Conservation (phyloP, 768 basidiomycete species). For the Phlegmacium glaucopus region DNA sequence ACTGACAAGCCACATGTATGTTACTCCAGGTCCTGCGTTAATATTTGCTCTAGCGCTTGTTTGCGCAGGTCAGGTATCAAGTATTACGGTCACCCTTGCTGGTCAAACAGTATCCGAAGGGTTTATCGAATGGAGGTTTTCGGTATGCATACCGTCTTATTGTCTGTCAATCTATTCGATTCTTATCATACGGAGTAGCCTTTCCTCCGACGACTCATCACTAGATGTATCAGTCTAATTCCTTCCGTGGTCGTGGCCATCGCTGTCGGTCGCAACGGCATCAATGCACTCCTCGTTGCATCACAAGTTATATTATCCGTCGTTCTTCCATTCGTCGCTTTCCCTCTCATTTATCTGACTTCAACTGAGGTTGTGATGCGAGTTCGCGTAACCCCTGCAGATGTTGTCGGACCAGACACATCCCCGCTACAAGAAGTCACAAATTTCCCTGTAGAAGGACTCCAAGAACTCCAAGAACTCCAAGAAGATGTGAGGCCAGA, state of each 20-base stretch:
- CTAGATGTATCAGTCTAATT: constrained; percentile 65
- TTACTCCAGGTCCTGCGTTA: constrained; percentile 50
- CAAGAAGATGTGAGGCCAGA: constrained; percentile 7
- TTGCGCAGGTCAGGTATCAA: constrained; percentile 73
- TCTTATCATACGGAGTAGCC: constrained; percentile 29
- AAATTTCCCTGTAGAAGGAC: not conserved
- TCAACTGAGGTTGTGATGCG: constrained; percentile 60
- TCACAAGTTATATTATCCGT: constrained; percentile 77
- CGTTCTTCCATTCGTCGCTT: constrained; percentile 70
- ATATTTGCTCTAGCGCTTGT: constrained; percentile 77
- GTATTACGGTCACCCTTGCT: constrained; percentile 73
- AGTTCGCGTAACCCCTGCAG: constrained; percentile 36
- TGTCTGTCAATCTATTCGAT: not conserved
- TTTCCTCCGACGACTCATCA: constrained; percentile 63
- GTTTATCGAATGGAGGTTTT: constrained; percentile 73
- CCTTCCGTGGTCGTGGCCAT: constrained; percentile 67
- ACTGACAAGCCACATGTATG: not conserved
- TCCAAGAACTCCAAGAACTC: too few species aligned
- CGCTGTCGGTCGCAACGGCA: constrained; percentile 60
- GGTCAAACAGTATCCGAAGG: constrained; percentile 82
- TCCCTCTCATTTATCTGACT: constrained; percentile 70
- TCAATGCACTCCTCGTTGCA: constrained; percentile 66
- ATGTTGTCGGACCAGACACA: constrained; percentile 3
- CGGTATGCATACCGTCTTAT: constrained; percentile 27
- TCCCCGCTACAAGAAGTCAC: not conserved